A percentile compares a stretch with the other conserved stretches of the same genome.
These are phyloP conservation scores for Chlamydomonas sp. DNA, from an alignment of 139 green algal genomes.

Conservation along the genomic window DNA sequence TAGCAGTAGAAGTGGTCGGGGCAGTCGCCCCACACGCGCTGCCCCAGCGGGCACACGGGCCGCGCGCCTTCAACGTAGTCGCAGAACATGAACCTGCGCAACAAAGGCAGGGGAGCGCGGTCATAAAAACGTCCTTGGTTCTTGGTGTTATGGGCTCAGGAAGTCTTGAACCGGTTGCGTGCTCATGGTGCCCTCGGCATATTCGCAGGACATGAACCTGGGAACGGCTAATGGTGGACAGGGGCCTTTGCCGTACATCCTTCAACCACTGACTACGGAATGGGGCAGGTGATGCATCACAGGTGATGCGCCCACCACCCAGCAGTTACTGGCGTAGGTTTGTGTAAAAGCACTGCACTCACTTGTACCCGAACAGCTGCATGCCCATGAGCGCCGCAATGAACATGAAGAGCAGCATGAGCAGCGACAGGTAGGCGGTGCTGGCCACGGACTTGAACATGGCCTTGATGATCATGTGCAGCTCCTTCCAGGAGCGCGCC, in stretches of 20 bases:
- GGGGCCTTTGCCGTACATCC: no score
- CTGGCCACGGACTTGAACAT: slow-evolving; percentile 63
- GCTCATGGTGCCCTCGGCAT: no score
- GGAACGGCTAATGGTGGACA: no score
- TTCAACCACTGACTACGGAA: no score
- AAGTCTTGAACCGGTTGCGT: no score
- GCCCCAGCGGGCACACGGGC: slow-evolving; percentile 17
- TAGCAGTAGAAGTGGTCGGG: slow-evolving; percentile 37
- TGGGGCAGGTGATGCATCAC: no score
- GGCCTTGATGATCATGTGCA: slow-evolving; percentile 76
- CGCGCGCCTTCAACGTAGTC: slow-evolving; percentile 26
- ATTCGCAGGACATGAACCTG: no score
- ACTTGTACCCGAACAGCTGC: slow-evolving; percentile 66
- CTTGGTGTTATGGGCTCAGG: no score
- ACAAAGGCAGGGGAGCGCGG: neutral
- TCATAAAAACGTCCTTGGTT: neutral
- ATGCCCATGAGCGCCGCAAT: slow-evolving; percentile 79
- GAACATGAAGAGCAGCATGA: slow-evolving; percentile 79
- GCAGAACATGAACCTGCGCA: slow-evolving; percentile 32
- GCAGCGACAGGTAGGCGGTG: slow-evolving; percentile 68
- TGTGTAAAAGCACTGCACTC: neutral
- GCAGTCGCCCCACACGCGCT: slow-evolving; percentile 24
- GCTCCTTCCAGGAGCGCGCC: slow-evolving; percentile 67
- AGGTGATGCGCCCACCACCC: neutral
- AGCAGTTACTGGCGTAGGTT: neutral